A percentile compares a stretch with the other conserved stretches of the same genome.
Evolutionary conservation across 371 early-diverging fungal genomes (phyloP).

Genomic region (Mortierella sp.): DNA sequence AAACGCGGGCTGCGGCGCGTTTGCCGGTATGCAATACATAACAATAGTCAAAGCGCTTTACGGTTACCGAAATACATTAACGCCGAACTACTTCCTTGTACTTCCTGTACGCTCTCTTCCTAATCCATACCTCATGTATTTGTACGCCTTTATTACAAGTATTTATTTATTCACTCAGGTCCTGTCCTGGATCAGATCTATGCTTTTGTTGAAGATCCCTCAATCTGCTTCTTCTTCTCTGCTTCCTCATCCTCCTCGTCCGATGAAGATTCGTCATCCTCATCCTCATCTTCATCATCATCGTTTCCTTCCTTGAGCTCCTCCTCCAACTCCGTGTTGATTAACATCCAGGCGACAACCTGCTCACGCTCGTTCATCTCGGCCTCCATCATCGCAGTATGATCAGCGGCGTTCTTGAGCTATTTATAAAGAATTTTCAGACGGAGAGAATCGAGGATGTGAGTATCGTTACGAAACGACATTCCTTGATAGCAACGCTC

Average conservation of each 20-base stretch:
- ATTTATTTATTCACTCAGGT: neutral
- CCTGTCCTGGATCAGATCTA: neutral
- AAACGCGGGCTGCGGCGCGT: no score
- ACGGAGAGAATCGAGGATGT: neutral
- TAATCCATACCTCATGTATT: no score
- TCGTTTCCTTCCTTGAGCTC: slow-evolving; percentile 62
- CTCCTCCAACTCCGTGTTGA: slow-evolving; percentile 67
- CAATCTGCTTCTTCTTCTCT: slow-evolving; percentile 5
- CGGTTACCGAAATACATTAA: no score
- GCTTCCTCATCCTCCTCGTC: slow-evolving; percentile 16
- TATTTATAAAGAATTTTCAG: slow-evolving; percentile 21
- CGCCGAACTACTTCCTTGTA: no score
- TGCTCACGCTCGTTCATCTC: slow-evolving; percentile 74
- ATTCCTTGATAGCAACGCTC: no score
- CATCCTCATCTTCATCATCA: slow-evolving; percentile 62
- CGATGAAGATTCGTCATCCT: slow-evolving; percentile 17
- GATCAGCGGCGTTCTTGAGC: slow-evolving; percentile 73
- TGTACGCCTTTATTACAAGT: neutral
- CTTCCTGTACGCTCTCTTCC: no score
- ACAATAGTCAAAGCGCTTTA: no score
- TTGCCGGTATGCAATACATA: no score
- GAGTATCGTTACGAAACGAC: no score
- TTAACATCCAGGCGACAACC: slow-evolving; percentile 74
- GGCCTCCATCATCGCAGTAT: slow-evolving; percentile 76
- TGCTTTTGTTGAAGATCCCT: slow-evolving; percentile 39